A percentile compares a stretch with the other conserved stretches of the same genome.
phyloP scores from a whole-genome alignment of 2,329 filamentous ascomycete genomes.

The Penicillium sp. region DNA sequence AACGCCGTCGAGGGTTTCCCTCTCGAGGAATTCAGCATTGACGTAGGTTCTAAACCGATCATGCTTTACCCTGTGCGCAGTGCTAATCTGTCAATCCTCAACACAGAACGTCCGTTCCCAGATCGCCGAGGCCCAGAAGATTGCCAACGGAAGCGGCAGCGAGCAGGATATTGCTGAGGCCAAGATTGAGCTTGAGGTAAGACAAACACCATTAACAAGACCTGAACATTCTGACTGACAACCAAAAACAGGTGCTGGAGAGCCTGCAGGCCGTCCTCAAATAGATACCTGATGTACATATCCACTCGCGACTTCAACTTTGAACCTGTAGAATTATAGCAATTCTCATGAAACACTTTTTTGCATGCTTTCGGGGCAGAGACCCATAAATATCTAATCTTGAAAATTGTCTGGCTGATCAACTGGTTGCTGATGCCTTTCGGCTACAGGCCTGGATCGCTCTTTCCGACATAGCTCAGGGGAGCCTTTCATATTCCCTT shows the following conservation, averaged over 20 bases:
- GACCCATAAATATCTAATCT: no score
- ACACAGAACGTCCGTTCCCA: slow-evolving; percentile 78
- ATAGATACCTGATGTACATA: slow-evolving; percentile 40
- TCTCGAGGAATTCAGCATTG: slow-evolving; percentile 89
- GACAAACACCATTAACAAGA: slow-evolving; percentile 24
- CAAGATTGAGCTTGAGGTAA: slow-evolving; percentile 96
- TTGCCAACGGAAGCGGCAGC: slow-evolving; percentile 78
- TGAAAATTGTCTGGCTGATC: no score
- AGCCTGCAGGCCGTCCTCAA: slow-evolving; percentile 43
- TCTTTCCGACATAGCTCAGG: no score
- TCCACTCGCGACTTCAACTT: slow-evolving; percentile 25
- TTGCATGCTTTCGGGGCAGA: no score
- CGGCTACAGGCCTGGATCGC: no score
- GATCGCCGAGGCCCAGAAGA: slow-evolving; percentile 91
- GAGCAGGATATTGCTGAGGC: slow-evolving; percentile 97
- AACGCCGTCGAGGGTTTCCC: slow-evolving; percentile 94
- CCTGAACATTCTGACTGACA: slow-evolving; percentile 10
- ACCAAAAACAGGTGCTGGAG: slow-evolving; percentile 44
- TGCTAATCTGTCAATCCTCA: no score
- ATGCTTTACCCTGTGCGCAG: background rate
- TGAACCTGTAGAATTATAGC: slow-evolving; percentile 37
- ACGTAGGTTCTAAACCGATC: slow-evolving; percentile 49
- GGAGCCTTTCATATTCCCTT: no score
- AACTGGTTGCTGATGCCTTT: no score
- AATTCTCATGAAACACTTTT: no score